Conservation (phyloP, 2,329 filamentous ascomycete genomes). For the Colletotrichum chlorophyti region DNA sequence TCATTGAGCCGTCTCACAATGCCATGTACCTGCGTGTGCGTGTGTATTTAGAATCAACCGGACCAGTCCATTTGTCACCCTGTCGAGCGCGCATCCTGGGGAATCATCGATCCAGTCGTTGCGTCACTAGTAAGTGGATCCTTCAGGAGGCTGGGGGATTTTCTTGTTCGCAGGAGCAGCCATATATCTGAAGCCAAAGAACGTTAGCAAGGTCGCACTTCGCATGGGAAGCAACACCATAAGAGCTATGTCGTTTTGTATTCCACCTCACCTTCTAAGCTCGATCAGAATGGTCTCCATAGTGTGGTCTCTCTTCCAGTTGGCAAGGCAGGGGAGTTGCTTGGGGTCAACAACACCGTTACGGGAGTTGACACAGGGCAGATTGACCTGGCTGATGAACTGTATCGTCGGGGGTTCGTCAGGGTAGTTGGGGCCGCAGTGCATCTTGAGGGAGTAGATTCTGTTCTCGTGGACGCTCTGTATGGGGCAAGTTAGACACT, state of each 20-base stretch:
- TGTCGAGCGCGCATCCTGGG: conserved; percentile 7
- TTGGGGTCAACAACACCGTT: conserved; percentile 85
- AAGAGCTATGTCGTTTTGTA: too few species aligned
- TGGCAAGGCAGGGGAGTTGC: conserved; percentile 82
- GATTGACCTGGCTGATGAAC: conserved; percentile 93
- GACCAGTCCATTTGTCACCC: background rate
- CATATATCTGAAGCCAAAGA: conserved; percentile 74
- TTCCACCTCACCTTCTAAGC: conserved; percentile 69
- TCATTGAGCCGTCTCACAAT: conserved; percentile 26
- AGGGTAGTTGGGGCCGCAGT: conserved; percentile 90
- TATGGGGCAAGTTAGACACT: conserved; percentile 3
- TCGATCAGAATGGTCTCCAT: conserved; percentile 95
- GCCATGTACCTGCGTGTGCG: too few species aligned
- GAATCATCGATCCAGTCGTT: conserved; percentile 20
- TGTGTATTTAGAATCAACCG: conserved; percentile 11
- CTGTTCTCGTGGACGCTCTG: conserved; percentile 97
- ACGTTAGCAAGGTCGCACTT: too few species aligned
- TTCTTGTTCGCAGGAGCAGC: conserved; percentile 92
- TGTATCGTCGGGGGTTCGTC: conserved; percentile 88
- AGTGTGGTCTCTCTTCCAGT: conserved; percentile 92
- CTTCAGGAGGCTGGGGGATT: conserved; percentile 90
- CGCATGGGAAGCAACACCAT: background rate
- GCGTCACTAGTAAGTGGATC: conserved; percentile 58
- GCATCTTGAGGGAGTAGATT: conserved; percentile 97
- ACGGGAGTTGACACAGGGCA: conserved; percentile 87